Evolutionary conservation across 257 asterid genomes (phyloP), one percentile per base, ranked within the genome.

Genomic region (Leptodermis oblonga): DNA sequence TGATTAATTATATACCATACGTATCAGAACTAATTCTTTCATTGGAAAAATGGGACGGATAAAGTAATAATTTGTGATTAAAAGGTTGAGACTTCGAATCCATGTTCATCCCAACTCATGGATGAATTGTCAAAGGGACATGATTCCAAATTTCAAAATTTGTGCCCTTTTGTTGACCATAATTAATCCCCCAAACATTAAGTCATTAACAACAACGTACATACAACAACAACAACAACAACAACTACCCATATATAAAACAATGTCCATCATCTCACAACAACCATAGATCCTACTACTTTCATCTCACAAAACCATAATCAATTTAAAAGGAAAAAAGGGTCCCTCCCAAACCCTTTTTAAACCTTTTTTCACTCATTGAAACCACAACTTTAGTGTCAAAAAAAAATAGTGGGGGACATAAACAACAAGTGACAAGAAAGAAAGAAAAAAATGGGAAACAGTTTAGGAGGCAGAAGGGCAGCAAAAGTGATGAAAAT

Each of bases 401-500:
- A 0, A 65, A 23, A 58, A 11, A 5, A 25, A 11, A 22, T 49
- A 49, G 25, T 22, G 34, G 36, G 64, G 5, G 42, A 5, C 63
- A 15, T 3, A 10, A 36, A n/a, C n/a, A n/a, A n/a, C n/a, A 52
- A 25, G 18, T 4, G n/a, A 17, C 3, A 22, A 23, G 20, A 60
- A 26, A 0, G 3, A 20, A 3, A 36, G 17, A 14, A 14, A 56
- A 58, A 33, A 69, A 87, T 91, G 97, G 97, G 97, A 43, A 91
- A 91, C 62, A 87, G 82, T 74, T 84, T 89, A 15, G 94, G 95
- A 26, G 87, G 87, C 12, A 89, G 76, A 68, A 87, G 54, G 77
- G 78, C 82, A 9, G 75, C 89, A 12, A 89, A 86, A 51, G 90
- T 92, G 33, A 92, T 92, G 98, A 92, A 89, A 71, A 83, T 92